Evolutionary conservation across 441 rosid species (phyloP).

Genomic region (Erodium trifolium): DNA sequence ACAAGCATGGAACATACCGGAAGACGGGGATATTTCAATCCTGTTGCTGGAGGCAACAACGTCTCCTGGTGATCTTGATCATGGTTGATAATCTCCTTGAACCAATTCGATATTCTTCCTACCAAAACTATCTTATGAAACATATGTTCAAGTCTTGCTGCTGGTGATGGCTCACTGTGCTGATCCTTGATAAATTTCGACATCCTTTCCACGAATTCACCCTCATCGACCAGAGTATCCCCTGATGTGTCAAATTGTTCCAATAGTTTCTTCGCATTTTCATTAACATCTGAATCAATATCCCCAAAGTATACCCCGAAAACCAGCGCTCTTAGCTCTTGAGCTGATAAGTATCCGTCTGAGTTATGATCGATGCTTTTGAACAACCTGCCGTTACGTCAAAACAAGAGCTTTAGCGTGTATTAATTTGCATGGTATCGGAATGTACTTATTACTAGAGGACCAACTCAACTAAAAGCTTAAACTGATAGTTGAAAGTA

Average conservation of each 20-base stretch:
- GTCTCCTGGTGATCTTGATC: too few species aligned
- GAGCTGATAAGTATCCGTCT: constrained; percentile 1
- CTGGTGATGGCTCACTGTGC: not conserved
- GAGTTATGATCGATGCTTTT: not conserved
- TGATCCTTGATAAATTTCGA: not conserved
- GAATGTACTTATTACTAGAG: too few species aligned
- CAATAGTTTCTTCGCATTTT: not conserved
- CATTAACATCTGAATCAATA: not conserved
- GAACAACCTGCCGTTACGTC: not conserved
- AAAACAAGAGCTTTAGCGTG: too few species aligned
- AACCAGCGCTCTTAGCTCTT: not conserved
- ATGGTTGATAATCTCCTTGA: too few species aligned
- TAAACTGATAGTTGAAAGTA: too few species aligned
- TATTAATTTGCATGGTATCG: too few species aligned
- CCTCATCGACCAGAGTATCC: not conserved
- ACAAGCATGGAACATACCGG: not conserved
- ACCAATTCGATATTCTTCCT: too few species aligned
- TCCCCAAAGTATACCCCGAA: not conserved
- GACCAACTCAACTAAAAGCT: too few species aligned
- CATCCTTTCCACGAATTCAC: not conserved
- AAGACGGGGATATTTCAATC: not conserved
- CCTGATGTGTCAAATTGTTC: not conserved
- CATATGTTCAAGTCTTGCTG: too few species aligned
- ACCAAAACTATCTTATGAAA: too few species aligned
- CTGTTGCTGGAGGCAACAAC: not conserved